Base-by-base conservation (phyloP, 306 rosid genomes). In the Acacia crassicarpa region DNA sequence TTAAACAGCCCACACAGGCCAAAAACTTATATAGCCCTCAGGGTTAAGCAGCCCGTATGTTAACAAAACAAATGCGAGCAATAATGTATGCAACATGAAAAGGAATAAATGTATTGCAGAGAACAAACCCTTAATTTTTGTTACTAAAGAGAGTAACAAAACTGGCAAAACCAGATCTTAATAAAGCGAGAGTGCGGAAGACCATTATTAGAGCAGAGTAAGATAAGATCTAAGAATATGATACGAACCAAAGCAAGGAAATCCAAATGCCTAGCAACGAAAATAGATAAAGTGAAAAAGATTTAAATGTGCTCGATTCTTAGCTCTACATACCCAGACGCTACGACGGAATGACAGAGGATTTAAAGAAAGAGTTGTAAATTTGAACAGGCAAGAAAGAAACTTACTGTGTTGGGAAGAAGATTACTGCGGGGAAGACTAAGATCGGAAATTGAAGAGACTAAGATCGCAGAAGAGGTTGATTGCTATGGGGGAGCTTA, bases 141-240 rank as follows among this genome's bases (percentile, higher is more conserved):
- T 13, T 40, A 23, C 66, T 43, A 78, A 17, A 76, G 45, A n/a
- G 51, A 53, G 48, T 45, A 77, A 53, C 73, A 59, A 32, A 72
- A 72, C 66, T 49, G 71, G 27, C 69, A 53, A 79, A 72, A 56
- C 85, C 87, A 88, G 93, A 92, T 90, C 92, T 88, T 86, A 61
- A 48, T 67, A 44, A 32, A 83, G 30, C 72, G 6, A 20, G 27
- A 54, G 53, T 6, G 49, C 32, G 38, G 35, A 73, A 79, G 30
- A 81, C 6, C 49, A 76, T 16, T 15, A 76, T 16, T 15, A 25
- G 69, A 23, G 32, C 72, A 43, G 78, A 69, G 53, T 49, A 48
- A 68, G 46, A 48, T 51, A 69, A 88, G 89, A 90, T 80, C 88
- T 81, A 80, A 78, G 43, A 85, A 53, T 72, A 58, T 10, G 2